A percentile compares a stretch with the other conserved stretches of the same genome.
Evolutionary conservation across 805 yeast genomes (phyloP).

Genomic region (Priceomyces medius): DNA sequence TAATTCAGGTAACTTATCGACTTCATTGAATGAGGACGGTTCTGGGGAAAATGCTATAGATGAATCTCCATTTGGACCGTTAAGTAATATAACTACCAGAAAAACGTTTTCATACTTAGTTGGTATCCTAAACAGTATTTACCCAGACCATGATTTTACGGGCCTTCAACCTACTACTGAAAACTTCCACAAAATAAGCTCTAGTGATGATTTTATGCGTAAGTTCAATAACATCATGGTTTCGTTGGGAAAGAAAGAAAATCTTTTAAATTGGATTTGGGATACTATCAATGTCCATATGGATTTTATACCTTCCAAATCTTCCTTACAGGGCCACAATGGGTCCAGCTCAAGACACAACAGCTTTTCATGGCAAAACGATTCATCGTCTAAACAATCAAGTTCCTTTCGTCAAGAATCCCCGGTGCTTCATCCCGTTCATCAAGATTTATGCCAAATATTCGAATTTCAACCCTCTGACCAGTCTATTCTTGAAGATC

Average conservation of each 20-base stretch:
- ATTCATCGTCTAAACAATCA: conserved; percentile 7
- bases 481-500: conserved; percentile 60
- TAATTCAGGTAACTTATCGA: conserved; percentile 14
- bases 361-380: conserved; percentile 18
- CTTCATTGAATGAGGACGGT: conserved; percentile 20
- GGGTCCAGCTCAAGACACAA: conserved; percentile 25
- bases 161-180: conserved; percentile 77
- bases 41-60: conserved; percentile 28
- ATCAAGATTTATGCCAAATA: conserved; percentile 51
- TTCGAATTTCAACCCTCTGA: conserved; percentile 65
- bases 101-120: conserved; percentile 88
- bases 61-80: conserved; percentile 85
- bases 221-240: conserved; percentile 77
- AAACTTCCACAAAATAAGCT: conserved; percentile 38
- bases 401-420: conserved; percentile 14
- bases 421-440: conserved; percentile 12
- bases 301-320: conserved; percentile 49
- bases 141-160: conserved; percentile 95
- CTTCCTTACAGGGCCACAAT: conserved; percentile 20
- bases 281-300: conserved; percentile 81
- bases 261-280: conserved; percentile 71
- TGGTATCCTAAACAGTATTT: conserved; percentile 85
- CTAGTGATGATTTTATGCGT: conserved; percentile 50
- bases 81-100: conserved; percentile 80
- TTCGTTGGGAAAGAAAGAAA: conserved; percentile 42